Percentiles rank a stretch among this genome's conserved stretches.
phyloP scores from a whole-genome alignment of 2,329 filamentous ascomycete species.

The Calcarisporium arbuscula region DNA sequence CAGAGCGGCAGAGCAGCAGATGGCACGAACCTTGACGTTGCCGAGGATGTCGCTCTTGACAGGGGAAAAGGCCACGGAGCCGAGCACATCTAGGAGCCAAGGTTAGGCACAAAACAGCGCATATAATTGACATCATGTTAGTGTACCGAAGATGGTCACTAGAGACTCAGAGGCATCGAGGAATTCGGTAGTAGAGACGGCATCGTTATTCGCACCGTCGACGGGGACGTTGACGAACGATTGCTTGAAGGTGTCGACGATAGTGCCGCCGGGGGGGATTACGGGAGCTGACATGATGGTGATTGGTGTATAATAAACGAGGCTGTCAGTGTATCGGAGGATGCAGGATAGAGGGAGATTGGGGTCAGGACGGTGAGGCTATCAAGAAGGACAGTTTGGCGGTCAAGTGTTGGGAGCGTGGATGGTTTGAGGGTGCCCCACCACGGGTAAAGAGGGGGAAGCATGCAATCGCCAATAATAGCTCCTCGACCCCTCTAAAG shows the following conservation, averaged over 20 bases:
- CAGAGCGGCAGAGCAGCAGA: slow-evolving; percentile 1
- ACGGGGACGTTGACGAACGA: slow-evolving; percentile 81
- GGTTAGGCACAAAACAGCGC: background rate
- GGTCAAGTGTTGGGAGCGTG: too few species aligned
- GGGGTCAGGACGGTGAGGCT: too few species aligned
- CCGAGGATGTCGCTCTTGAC: slow-evolving; percentile 88
- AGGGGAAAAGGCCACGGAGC: slow-evolving; percentile 72
- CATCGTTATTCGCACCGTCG: slow-evolving; percentile 65
- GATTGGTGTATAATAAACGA: background rate
- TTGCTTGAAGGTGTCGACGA: slow-evolving; percentile 77
- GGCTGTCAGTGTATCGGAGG: too few species aligned
- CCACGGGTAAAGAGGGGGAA: too few species aligned
- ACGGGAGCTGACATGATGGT: slow-evolving; percentile 44
- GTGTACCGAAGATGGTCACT: slow-evolving; percentile 74
- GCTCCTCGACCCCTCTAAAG: too few species aligned
- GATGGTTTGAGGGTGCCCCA: too few species aligned
- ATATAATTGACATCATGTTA: background rate
- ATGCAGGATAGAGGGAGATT: too few species aligned
- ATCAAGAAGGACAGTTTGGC: too few species aligned
- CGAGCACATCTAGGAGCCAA: slow-evolving; percentile 47
- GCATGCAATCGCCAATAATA: too few species aligned
- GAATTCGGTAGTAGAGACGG: slow-evolving; percentile 78
- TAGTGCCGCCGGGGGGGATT: slow-evolving; percentile 63
- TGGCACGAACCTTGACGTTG: slow-evolving; percentile 85
- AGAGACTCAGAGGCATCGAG: slow-evolving; percentile 85